phyloP scores from a whole-genome alignment of 352 stramenopile genomes.

The Elongisporangium prolatum region DNA sequence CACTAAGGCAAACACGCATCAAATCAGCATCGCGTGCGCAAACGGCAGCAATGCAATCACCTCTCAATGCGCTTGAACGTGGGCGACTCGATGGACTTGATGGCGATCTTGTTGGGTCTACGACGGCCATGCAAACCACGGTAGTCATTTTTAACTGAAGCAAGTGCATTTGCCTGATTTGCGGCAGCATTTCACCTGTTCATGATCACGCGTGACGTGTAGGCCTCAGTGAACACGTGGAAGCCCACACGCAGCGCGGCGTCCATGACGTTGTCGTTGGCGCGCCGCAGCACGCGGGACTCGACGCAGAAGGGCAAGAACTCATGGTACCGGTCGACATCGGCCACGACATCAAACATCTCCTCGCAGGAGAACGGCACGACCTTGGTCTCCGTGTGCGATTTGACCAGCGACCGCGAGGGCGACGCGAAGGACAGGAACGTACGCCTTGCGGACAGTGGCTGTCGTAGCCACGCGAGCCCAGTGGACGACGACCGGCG shows the following conservation, averaged over 20 bases:
- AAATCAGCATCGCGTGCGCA: not conserved
- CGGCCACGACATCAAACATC: slow-evolving; percentile 79
- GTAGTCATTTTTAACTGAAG: not conserved
- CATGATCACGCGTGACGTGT: slow-evolving; percentile 80
- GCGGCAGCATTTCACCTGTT: slow-evolving; percentile 25
- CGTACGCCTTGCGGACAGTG: slow-evolving; percentile 4
- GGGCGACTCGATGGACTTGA: slow-evolving; percentile 76
- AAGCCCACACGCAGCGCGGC: slow-evolving; percentile 68
- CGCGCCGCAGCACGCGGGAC: slow-evolving; percentile 58
- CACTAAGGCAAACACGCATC: slow-evolving; percentile 18
- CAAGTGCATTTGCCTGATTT: not conserved
- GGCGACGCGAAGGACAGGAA: slow-evolving; percentile 65
- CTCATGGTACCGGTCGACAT: slow-evolving; percentile 65
- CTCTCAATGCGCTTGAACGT: slow-evolving; percentile 87
- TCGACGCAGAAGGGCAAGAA: slow-evolving; percentile 83
- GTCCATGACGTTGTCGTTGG: slow-evolving; percentile 80
- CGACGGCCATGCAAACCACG: not conserved
- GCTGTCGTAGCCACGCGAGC: slow-evolving; percentile 3
- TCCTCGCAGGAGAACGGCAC: slow-evolving; percentile 72
- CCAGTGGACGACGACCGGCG: slow-evolving; percentile 10
- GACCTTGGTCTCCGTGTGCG: slow-evolving; percentile 61
- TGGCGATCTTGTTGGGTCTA: slow-evolving; percentile 66
- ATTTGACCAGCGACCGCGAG: slow-evolving; percentile 54
- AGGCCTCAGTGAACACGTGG: slow-evolving; percentile 81
- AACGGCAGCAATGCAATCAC: too few species aligned